These are phyloP conservation scores for Flaveria sonorensis DNA, from an alignment of 129 eudicot species.

Conservation along the genomic window DNA sequence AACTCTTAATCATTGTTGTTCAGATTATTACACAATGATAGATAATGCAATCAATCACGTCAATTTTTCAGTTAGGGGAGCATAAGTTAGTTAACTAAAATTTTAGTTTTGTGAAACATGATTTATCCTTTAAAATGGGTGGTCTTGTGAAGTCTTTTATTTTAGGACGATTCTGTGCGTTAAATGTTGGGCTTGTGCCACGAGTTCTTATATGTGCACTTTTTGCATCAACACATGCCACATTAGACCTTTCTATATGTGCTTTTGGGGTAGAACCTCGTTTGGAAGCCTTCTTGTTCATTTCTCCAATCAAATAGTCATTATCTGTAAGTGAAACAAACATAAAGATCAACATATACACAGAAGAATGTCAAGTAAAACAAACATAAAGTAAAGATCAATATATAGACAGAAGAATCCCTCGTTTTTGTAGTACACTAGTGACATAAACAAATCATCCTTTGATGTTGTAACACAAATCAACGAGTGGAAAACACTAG, in stretches of 20 bases:
- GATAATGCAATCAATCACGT: neutral
- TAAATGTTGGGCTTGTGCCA: neutral
- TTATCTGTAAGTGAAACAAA: neutral
- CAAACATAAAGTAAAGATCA: neutral
- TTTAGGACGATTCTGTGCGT: neutral
- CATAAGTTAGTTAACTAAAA: neutral
- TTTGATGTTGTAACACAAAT: too few species aligned
- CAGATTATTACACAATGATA: neutral
- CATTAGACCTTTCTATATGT: neutral
- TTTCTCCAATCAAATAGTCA: conserved; percentile 1
- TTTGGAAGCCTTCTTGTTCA: conserved; percentile 12
- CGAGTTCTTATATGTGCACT: neutral
- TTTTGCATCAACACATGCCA: neutral
- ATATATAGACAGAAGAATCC: neutral
- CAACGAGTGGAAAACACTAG: too few species aligned
- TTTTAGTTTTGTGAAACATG: neutral
- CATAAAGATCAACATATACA: neutral
- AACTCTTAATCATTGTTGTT: neutral
- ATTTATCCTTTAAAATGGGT: neutral
- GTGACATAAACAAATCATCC: neutral
- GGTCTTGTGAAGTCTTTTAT: neutral
- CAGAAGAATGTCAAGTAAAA: neutral
- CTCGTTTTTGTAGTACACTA: neutral
- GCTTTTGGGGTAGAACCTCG: neutral
- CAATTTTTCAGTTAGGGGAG: neutral